Evolutionary conservation across 106 monocot species (phyloP).

Genomic region (Phalaenopsis equestris): DNA sequence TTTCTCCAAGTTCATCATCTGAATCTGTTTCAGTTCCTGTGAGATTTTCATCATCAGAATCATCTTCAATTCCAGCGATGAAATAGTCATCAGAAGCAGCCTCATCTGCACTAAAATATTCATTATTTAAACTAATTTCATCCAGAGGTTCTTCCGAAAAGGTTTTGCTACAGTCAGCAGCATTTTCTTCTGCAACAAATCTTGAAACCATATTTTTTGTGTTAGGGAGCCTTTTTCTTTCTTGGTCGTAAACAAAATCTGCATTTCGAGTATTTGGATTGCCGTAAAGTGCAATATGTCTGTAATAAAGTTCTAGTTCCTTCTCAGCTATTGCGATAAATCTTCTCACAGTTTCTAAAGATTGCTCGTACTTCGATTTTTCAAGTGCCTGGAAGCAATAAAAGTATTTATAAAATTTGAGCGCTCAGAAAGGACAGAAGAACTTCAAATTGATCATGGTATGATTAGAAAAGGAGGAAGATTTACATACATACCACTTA

Average conservation of each 20-base stretch:
- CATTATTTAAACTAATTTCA: not conserved
- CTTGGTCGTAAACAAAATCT: constrained; percentile 34
- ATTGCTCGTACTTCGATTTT: constrained; percentile 98
- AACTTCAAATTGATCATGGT: not conserved
- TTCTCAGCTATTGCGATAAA: constrained; percentile 91
- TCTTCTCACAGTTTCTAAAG: constrained; percentile 83
- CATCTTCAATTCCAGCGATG: not conserved
- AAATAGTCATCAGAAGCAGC: constrained; percentile 6
- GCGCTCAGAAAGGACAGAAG: not conserved
- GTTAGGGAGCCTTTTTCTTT: not conserved
- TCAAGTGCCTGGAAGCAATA: constrained; percentile 86
- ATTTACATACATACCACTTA: too few relatives aligned
- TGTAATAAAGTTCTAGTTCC: constrained; percentile 85
- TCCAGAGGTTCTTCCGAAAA: constrained; percentile 16
- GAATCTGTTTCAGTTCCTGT: constrained; percentile 12
- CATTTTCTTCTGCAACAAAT: constrained; percentile 8
- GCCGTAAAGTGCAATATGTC: constrained; percentile 86
- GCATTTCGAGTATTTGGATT: constrained; percentile 38
- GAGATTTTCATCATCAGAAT: constrained; percentile 11
- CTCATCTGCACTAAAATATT: not conserved
- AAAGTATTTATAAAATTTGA: not conserved
- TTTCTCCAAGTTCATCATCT: not conserved
- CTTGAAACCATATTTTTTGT: constrained; percentile 6
- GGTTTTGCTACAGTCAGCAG: not conserved
- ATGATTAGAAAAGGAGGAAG: not conserved